Evolutionary conservation across 2,329 filamentous ascomycete species (phyloP).

Genomic region (Rutstroemia sp.): DNA sequence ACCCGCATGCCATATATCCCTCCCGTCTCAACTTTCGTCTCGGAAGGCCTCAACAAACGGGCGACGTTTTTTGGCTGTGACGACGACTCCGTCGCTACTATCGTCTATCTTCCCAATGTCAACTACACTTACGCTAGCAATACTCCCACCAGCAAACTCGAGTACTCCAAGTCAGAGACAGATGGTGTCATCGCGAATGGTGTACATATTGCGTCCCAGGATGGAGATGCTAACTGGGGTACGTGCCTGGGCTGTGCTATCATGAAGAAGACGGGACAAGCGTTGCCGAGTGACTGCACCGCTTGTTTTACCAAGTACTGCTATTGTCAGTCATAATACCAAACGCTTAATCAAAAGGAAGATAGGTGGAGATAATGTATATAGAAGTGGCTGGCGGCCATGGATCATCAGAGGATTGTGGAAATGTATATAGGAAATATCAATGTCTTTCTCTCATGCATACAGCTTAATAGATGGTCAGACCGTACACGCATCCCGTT

Average conservation of each 20-base stretch:
- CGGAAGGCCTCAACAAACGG: slow-evolving; percentile 20
- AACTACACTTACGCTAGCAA: slow-evolving; percentile 32
- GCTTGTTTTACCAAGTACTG: slow-evolving; percentile 37
- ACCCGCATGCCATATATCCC: slow-evolving; percentile 40
- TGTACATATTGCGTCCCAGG: slow-evolving; percentile 32
- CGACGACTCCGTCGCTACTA: slow-evolving; percentile 21
- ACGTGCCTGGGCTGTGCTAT: slow-evolving; percentile 38
- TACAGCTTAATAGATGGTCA: no score
- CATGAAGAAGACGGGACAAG: slow-evolving; percentile 28
- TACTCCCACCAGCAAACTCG: slow-evolving; percentile 26
- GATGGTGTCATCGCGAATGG: slow-evolving; percentile 36
- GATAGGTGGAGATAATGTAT: not conserved
- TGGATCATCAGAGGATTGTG: no score
- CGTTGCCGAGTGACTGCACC: slow-evolving; percentile 30
- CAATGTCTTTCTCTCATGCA: no score
- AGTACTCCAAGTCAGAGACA: slow-evolving; percentile 31
- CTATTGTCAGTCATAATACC: slow-evolving; percentile 12
- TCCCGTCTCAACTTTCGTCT: slow-evolving; percentile 27
- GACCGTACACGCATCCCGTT: no score
- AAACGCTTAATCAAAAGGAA: not conserved
- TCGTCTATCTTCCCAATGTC: slow-evolving; percentile 35
- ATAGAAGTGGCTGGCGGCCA: not conserved
- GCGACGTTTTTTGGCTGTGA: slow-evolving; percentile 38
- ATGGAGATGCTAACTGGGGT: slow-evolving; percentile 28
- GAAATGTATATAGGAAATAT: no score